Percentiles rank a stretch among this genome's conserved stretches.
These are phyloP conservation scores for Brassica rapa DNA, from an alignment of 345 rosid genomes.

Conservation along the genomic window DNA sequence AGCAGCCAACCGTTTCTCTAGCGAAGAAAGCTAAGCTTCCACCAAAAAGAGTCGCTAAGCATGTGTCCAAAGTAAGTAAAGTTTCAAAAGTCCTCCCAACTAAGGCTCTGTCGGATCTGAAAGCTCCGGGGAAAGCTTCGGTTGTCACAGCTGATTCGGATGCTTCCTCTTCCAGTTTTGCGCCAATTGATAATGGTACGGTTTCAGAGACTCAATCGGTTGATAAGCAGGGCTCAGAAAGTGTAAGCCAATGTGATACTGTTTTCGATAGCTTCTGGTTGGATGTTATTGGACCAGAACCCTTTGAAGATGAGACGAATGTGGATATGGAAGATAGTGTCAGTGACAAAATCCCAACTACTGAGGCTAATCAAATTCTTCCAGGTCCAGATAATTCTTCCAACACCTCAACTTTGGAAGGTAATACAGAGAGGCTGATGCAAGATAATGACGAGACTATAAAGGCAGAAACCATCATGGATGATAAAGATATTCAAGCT, in stretches of 20 bases:
- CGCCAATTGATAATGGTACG: slow-evolving; percentile 24
- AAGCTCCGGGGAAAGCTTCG: slow-evolving; percentile 24
- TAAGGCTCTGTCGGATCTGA: slow-evolving; percentile 39
- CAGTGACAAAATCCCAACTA: slow-evolving; percentile 18
- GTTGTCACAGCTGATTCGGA: slow-evolving; percentile 21
- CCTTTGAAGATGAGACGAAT: slow-evolving; percentile 21
- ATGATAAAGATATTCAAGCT: slow-evolving; percentile 43
- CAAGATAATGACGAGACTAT: slow-evolving; percentile 26
- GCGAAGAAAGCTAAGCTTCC: slow-evolving; percentile 69
- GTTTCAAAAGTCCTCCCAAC: slow-evolving; percentile 42
- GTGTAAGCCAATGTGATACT: slow-evolving; percentile 22
- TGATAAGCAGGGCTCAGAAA: slow-evolving; percentile 18
- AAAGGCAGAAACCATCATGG: slow-evolving; percentile 43
- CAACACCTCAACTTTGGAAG: slow-evolving; percentile 35
- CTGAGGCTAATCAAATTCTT: slow-evolving; percentile 33
- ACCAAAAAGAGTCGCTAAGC: slow-evolving; percentile 59
- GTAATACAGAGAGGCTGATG: slow-evolving; percentile 32
- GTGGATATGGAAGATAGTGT: slow-evolving; percentile 17
- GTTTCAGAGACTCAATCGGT: slow-evolving; percentile 31
- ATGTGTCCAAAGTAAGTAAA: slow-evolving; percentile 52
- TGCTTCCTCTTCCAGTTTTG: slow-evolving; percentile 19
- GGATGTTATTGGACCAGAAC: slow-evolving; percentile 40
- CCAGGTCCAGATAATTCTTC: slow-evolving; percentile 38
- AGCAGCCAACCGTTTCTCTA: slow-evolving; percentile 54
- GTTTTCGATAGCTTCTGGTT: slow-evolving; percentile 40